phyloP scores from a whole-genome alignment of 192 early-diverging fungal species.

The Helicostylum pulchrum region DNA sequence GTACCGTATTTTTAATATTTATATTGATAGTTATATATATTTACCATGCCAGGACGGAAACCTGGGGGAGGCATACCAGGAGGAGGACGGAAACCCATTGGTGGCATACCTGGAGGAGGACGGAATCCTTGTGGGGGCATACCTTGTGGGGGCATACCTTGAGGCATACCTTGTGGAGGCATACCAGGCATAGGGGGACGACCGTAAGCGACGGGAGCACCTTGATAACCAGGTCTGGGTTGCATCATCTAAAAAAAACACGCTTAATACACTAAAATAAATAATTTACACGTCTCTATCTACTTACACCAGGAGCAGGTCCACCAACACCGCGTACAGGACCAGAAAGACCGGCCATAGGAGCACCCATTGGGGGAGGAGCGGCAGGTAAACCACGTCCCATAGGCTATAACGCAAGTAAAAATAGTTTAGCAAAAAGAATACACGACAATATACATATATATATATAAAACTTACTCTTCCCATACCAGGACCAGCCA shows the following conservation, averaged over 20 bases:
- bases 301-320: constrained; percentile 66
- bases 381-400: constrained; percentile 59
- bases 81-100: constrained; percentile 58
- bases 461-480: constrained; percentile 26
- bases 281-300: not conserved
- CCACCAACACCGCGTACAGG: constrained; percentile 97
- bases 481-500: constrained; percentile 72
- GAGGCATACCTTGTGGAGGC: constrained; percentile 63
- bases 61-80: constrained; percentile 52
- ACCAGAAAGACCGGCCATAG: constrained; percentile 68
- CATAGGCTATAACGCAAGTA: constrained; percentile 54
- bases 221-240: constrained; percentile 67
- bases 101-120: constrained; percentile 61
- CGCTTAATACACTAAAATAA: not conserved
- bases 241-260: constrained; percentile 65
- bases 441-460: not conserved
- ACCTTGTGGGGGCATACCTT: constrained; percentile 61
- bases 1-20: not conserved
- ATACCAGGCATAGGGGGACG: constrained; percentile 58
- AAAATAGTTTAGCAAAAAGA: not conserved
- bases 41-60: constrained; percentile 45
- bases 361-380: constrained; percentile 39
- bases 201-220: constrained; percentile 74
- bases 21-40: not conserved
- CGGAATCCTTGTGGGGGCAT: constrained; percentile 58